These are phyloP conservation scores for Pilatotrama ljubarskyi DNA, from an alignment of 768 basidiomycete genomes.

Conservation along the genomic window DNA sequence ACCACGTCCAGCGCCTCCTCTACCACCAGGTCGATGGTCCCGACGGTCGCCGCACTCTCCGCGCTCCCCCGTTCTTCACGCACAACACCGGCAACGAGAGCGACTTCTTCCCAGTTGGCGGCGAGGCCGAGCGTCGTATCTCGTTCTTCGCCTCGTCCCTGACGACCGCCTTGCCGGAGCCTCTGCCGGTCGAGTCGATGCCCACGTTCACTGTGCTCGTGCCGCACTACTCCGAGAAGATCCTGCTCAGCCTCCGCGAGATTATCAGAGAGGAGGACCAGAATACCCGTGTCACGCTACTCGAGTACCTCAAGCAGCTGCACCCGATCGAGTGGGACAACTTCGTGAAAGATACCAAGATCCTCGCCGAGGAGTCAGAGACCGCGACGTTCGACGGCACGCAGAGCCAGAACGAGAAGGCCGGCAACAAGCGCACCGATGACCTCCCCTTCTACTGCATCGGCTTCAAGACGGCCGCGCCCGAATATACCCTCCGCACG, in stretches of 20 bases:
- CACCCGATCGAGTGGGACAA: slow-evolving; percentile 99
- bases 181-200: slow-evolving; percentile 97
- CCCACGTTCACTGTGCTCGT: slow-evolving; percentile 99
- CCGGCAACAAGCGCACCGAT: slow-evolving; percentile 60
- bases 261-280: slow-evolving; percentile 98
- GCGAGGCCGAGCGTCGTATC: slow-evolving; percentile 96
- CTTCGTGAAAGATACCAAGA: slow-evolving; percentile 99
- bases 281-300: slow-evolving; percentile 92
- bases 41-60: slow-evolving; percentile 86
- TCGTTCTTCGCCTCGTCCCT: slow-evolving; percentile 99
- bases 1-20: slow-evolving; percentile 94
- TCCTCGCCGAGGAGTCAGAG: slow-evolving; percentile 86
- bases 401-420: slow-evolving; percentile 69
- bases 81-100: slow-evolving; percentile 77
- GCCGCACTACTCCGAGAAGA: slow-evolving; percentile 99
- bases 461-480: slow-evolving; percentile 98
- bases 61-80: slow-evolving; percentile 98
- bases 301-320: slow-evolving; percentile 98
- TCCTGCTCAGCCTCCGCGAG: slow-evolving; percentile 91
- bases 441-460: slow-evolving; percentile 99
- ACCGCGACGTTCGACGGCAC: slow-evolving; percentile 49
- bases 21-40: slow-evolving; percentile 96
- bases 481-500: slow-evolving; percentile 97
- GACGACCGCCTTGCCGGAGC: slow-evolving; percentile 93
- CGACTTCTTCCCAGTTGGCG: slow-evolving; percentile 91